Percentiles rank a stretch among this genome's conserved stretches.
phyloP scores from a whole-genome alignment of 129 eudicot genomes.

The Flaveria sonorensis region DNA sequence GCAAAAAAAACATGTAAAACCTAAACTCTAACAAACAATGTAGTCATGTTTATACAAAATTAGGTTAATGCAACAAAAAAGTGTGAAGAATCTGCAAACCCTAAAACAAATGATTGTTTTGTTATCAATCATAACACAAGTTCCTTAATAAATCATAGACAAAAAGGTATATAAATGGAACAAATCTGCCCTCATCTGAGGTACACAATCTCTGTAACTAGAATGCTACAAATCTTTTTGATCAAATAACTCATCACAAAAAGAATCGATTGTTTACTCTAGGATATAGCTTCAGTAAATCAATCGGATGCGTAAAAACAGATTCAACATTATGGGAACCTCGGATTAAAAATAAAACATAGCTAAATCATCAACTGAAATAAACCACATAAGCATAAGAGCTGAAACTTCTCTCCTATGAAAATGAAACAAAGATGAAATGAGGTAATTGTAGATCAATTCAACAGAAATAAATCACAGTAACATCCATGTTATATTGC shows the following conservation, averaged over 20 bases:
- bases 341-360: background rate
- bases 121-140: too few relatives aligned
- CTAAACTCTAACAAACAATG: too few relatives aligned
- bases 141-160: too few relatives aligned
- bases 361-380: conserved; percentile 1
- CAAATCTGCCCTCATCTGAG: conserved; percentile 12
- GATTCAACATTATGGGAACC: background rate
- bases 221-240: conserved; percentile 17
- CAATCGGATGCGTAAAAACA: background rate
- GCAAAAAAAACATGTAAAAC: too few relatives aligned
- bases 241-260: background rate
- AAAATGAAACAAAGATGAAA: background rate
- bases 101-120: too few relatives aligned
- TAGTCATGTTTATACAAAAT: too few relatives aligned
- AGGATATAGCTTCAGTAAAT: conserved; percentile 9
- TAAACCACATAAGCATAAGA: conserved; percentile 9
- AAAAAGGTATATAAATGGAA: background rate
- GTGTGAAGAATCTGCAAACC: too few relatives aligned
- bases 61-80: too few relatives aligned
- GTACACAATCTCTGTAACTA: background rate
- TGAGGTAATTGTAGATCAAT: background rate
- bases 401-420: background rate
- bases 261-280: background rate
- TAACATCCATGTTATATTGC: background rate
- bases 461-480: conserved; percentile 1